Evolutionary conservation across 2,329 filamentous ascomycete genomes (phyloP), one percentile per base, ranked within the genome.

Genomic region (Fusarium kyushuense): DNA sequence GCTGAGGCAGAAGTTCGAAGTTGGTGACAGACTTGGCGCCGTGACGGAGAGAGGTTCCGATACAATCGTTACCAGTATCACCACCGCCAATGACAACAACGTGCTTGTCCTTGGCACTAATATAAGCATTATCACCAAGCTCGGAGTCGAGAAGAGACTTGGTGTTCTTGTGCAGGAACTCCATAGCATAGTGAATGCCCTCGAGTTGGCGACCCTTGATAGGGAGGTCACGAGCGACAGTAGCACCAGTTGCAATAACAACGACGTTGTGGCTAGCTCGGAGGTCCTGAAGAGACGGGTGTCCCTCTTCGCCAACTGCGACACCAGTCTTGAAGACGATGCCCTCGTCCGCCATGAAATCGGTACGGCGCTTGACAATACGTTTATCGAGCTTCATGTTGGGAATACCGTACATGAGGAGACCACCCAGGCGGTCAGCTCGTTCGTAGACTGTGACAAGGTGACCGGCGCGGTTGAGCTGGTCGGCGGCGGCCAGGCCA

Each of bases 331-430:
- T 89, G 82, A 97, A 97, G 52, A 86, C 86, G 76, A 97, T 83
- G 48, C 95, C 95, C 81, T 97, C 95, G 5, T 90, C 87, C 55
- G 92, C 92, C 92, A 97, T 95, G 81, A 98, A 94, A 80, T 97
- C 93, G 48, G 96, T 94, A 79, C 95, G 92, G 53, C 95, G 92
- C 85, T 97, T 95, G 63, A 98, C 95, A 68, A 97, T 90, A 77
- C 93, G 93, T 87, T 98, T 98, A 84, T 98, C 95, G 41, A 98
- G 91, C 85, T 98, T 98, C 95, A 98, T 98, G 85, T 98, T 98
- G 71, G 95, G 95, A 72, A 98, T 98, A 72, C 95, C 95, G 77
- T 98, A 97, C 95, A 97, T 97, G 75, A 98, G 88, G 56, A 98
- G 86, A 79, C 95, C 95, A 81, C 95, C 95, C 59, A 91, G 84